phyloP scores from a whole-genome alignment of 2,329 filamentous ascomycete genomes.

The Pleoardoris graminearum region DNA sequence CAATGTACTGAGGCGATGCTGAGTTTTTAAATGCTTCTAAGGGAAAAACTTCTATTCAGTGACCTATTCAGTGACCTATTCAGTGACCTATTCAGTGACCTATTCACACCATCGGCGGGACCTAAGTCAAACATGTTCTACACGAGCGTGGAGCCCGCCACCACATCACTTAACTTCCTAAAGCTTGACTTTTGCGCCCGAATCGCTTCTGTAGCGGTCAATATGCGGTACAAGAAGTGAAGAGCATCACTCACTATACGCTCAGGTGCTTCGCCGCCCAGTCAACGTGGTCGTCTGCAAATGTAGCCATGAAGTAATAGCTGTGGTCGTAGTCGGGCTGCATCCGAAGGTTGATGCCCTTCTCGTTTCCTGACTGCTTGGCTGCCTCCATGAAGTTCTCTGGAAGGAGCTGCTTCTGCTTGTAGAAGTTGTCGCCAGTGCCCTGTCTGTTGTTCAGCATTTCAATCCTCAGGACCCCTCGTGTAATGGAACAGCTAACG shows the following conservation, averaged over 20 bases:
- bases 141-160: background rate
- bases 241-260: slow-evolving; percentile 50
- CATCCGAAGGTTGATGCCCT: slow-evolving; percentile 77
- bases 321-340: slow-evolving; percentile 95
- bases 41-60: too few species aligned
- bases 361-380: slow-evolving; percentile 70
- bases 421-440: slow-evolving; percentile 95
- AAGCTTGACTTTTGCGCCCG: slow-evolving; percentile 29
- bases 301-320: slow-evolving; percentile 94
- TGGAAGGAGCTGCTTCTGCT: slow-evolving; percentile 86
- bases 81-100: too few species aligned
- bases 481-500: slow-evolving; percentile 39
- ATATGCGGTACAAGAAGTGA: slow-evolving; percentile 10
- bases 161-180: slow-evolving; percentile 15
- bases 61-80: too few species aligned
- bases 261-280: slow-evolving; percentile 86
- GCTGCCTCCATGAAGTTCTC: slow-evolving; percentile 88
- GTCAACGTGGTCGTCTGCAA: slow-evolving; percentile 86
- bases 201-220: slow-evolving; percentile 42
- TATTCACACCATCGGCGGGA: background rate
- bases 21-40: too few species aligned
- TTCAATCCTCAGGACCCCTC: background rate
- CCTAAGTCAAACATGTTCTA: background rate
- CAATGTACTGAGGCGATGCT: too few species aligned
- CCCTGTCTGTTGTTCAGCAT: slow-evolving; percentile 61